Evolutionary conservation across 2,329 filamentous ascomycete species (phyloP), one percentile per base, ranked within the genome.

Genomic region (Venturia asperata): DNA sequence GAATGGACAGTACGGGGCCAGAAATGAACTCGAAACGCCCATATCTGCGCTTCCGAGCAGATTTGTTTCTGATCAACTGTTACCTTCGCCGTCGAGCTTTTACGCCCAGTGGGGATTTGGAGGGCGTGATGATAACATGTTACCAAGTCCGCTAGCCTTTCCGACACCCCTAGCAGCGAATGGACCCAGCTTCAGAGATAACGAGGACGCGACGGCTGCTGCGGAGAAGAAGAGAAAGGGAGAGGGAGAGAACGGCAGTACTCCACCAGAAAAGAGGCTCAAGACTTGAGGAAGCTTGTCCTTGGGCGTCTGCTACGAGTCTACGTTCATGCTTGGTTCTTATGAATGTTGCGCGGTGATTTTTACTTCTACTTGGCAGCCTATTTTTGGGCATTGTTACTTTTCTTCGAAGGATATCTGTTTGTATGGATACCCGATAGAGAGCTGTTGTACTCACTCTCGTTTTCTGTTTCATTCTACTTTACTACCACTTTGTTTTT

Each of bases 1-100:
- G 70, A 77, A 79, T 52, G 80, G 77, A 72, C 70, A 77, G 66
- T 76, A 77, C 61, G 72, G 37, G 17, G 58, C 72, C 61, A 70
- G 73, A 9, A 72, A 70, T 63, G 72, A 77, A 52, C 74, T 76
- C 75, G 87, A 94, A 72, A 94, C 94, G 0, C 94, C 94, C 0
- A 92, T 95, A n/a, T 97, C 92, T 1, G 92, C 93, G 3, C 81
- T 99, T 13, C 94, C 94, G 0, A 96, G 91, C 62, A 86, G 93
- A 49, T 97, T 97, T 75, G 87, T 97, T 70, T 89, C 87, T 66
- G 91, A 90, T 69, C 91, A 92, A 43, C 86, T 97, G 64, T 81
- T 97, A 19, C 92, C 94, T 0, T 96, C 91, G 65, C 94, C 94
- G 0, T 95, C 89, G 68, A 91, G 87, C 69, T 97, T 97, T 77